phyloP scores from a whole-genome alignment of 2,329 filamentous ascomycete genomes.

The Aspergillus caelatus region DNA sequence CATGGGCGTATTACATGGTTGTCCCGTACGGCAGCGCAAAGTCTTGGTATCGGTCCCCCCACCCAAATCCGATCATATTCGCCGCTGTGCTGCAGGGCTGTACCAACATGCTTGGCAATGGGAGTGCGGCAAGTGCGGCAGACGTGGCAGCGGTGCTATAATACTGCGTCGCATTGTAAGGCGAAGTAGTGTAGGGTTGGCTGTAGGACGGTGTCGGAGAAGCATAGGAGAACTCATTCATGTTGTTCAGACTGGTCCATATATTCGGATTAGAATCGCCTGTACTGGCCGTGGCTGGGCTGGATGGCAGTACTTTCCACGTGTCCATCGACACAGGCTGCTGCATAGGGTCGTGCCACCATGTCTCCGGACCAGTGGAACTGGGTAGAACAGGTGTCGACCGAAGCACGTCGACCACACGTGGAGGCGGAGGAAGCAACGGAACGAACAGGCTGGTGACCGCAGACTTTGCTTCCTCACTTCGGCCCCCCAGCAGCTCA shows the following conservation, averaged over 20 bases:
- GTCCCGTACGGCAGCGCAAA: constrained; percentile 72
- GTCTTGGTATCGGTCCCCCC: constrained; percentile 77
- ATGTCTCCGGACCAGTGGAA: constrained; percentile 70
- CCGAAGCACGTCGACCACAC: constrained; percentile 85
- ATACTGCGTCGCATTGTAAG: constrained; percentile 63
- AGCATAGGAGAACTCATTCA: constrained; percentile 72
- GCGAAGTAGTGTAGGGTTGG: constrained; percentile 73
- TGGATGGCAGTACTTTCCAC: constrained; percentile 90
- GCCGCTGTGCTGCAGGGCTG: constrained; percentile 79
- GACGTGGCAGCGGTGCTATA: constrained; percentile 78
- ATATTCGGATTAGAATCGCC: constrained; percentile 72
- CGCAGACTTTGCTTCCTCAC: constrained; percentile 87
- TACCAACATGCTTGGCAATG: constrained; percentile 83
- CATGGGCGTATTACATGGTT: constrained; percentile 64
- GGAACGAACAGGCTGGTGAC: constrained; percentile 83
- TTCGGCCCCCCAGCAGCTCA: constrained; percentile 87
- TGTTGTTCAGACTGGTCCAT: constrained; percentile 73
- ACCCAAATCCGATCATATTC: constrained; percentile 78
- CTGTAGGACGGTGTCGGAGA: constrained; percentile 81
- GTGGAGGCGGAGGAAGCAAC: constrained; percentile 82
- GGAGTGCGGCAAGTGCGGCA: constrained; percentile 73
- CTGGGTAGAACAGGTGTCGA: constrained; percentile 84
- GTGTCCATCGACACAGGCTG: constrained; percentile 74
- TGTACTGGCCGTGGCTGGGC: constrained; percentile 72
- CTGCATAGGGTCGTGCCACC: constrained; percentile 78